phyloP scores from a whole-genome alignment of 306 rosid genomes.

The Phaseolus lunatus region DNA sequence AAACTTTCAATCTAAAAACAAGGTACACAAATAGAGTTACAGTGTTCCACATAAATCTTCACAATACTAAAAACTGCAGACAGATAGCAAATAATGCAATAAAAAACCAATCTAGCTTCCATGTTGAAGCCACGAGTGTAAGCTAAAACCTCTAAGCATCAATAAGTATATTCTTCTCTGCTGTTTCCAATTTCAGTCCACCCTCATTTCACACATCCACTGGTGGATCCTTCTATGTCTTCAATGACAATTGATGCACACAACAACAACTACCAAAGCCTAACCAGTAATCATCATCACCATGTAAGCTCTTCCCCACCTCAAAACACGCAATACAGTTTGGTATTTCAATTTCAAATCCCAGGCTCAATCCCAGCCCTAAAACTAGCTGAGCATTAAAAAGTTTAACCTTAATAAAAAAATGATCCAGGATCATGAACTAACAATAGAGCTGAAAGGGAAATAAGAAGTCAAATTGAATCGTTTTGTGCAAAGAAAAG shows the following conservation, averaged over 20 bases:
- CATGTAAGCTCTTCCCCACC: slow-evolving; percentile 1
- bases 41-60: not conserved
- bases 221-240: slow-evolving; percentile 5
- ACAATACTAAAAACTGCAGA: not conserved
- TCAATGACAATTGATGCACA: not conserved
- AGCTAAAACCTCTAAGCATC: slow-evolving; percentile 5
- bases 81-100: not conserved
- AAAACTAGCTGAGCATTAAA: slow-evolving; percentile 21
- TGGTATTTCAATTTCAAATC: slow-evolving; percentile 22
- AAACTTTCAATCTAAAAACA: not conserved
- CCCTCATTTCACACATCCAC: slow-evolving; percentile 13
- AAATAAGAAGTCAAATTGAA: slow-evolving; percentile 37
- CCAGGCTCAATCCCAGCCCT: slow-evolving; percentile 2
- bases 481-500: not conserved
- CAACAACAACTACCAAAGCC: slow-evolving; percentile 17
- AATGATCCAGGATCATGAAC: slow-evolving; percentile 26
- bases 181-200: slow-evolving; percentile 1
- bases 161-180: not conserved
- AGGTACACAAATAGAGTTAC: not conserved
- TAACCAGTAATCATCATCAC: not conserved
- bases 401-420: not conserved
- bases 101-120: slow-evolving; percentile 18
- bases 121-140: not conserved
- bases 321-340: not conserved
- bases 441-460: not conserved